A percentile compares a stretch with the other conserved stretches of the same genome.
phyloP scores from a whole-genome alignment of 495 filamentous ascomycete genomes.

The Neurospora sublineolata region DNA sequence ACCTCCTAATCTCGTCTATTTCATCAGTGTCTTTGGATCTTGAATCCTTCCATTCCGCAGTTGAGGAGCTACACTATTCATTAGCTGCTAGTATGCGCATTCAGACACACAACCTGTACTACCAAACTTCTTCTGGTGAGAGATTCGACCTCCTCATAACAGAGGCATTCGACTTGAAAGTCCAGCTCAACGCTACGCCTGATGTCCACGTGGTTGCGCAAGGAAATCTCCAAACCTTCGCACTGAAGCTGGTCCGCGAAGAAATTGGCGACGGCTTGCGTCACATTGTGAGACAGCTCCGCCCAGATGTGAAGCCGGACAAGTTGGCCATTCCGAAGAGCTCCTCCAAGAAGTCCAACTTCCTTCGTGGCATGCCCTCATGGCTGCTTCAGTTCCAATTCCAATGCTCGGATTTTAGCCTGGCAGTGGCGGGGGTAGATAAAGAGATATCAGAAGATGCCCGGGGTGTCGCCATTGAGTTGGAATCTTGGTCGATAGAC shows the following conservation, averaged over 20 bases:
- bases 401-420: conserved; percentile 75
- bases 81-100: conserved; percentile 71
- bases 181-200: conserved; percentile 72
- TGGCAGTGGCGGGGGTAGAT: conserved; percentile 87
- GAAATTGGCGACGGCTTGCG: conserved; percentile 88
- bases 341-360: conserved; percentile 41
- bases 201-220: conserved; percentile 72
- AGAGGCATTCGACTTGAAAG: conserved; percentile 74
- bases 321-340: conserved; percentile 40
- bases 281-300: conserved; percentile 77
- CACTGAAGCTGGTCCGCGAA: conserved; percentile 75
- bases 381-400: conserved; percentile 81
- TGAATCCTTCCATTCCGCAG: conserved; percentile 85
- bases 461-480: conserved; percentile 70
- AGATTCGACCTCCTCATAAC: conserved; percentile 78
- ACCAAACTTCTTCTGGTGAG: conserved; percentile 71
- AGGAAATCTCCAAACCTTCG: conserved; percentile 75
- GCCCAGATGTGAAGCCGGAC: conserved; percentile 47
- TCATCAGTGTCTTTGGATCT: conserved; percentile 86
- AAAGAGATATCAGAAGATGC: conserved; percentile 63
- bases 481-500: conserved; percentile 84
- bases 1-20: conserved; percentile 85
- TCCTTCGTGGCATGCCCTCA: conserved; percentile 63
- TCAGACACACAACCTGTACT: conserved; percentile 85
- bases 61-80: conserved; percentile 76